phyloP scores from a whole-genome alignment of 345 rosid species.

The Euphorbia pulcherrima region DNA sequence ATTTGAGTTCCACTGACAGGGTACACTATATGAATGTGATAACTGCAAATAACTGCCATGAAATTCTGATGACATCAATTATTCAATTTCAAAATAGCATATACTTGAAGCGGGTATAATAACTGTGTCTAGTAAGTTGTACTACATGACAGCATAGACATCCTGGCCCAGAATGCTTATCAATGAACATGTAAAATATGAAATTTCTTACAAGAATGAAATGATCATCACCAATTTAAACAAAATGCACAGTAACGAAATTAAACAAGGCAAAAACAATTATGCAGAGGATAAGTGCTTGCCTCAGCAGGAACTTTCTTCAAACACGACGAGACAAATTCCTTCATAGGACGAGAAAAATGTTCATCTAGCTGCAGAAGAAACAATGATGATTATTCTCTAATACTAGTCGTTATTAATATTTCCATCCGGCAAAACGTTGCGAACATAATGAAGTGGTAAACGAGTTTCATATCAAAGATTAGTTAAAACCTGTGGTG shows the following conservation, averaged over 20 bases:
- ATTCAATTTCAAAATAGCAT: background rate
- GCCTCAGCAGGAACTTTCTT: constrained; percentile 94
- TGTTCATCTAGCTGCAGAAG: constrained; percentile 92
- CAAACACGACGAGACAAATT: constrained; percentile 87
- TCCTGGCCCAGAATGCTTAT: background rate
- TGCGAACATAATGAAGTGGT: constrained; percentile 1
- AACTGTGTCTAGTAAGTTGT: background rate
- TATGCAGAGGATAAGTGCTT: constrained; percentile 22
- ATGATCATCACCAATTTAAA: constrained; percentile 1
- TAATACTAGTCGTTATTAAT: constrained; percentile 17
- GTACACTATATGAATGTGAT: background rate
- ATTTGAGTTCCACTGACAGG: background rate
- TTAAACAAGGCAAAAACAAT: background rate
- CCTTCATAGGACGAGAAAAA: constrained; percentile 96
- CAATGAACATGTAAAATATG: background rate
- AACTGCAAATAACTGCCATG: background rate
- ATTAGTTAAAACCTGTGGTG: constrained; percentile 77
- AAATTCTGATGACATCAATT: background rate
- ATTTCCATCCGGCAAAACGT: constrained; percentile 20
- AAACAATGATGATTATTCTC: constrained; percentile 20
- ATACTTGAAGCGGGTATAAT: background rate
- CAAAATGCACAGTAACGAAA: background rate
- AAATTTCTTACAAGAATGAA: constrained; percentile 6
- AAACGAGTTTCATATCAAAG: constrained; percentile 25
- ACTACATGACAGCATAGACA: background rate